A percentile compares a stretch with the other conserved stretches of the same genome.
Evolutionary conservation across 306 rosid species (phyloP).

Genomic region (Quercus alba): DNA sequence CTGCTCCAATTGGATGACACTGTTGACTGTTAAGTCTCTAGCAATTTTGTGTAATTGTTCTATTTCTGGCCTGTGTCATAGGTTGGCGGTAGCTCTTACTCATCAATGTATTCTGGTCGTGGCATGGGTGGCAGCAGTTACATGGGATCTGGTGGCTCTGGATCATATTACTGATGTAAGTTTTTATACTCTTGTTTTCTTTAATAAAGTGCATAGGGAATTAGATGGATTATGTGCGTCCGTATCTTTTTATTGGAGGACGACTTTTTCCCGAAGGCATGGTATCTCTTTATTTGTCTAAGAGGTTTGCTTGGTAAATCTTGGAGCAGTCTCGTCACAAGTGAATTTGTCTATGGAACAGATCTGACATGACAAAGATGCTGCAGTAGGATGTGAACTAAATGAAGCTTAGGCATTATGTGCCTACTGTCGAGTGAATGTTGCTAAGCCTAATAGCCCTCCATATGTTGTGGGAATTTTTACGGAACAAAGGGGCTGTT

Average conservation of each 20-base stretch:
- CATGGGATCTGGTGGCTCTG: slow-evolving; percentile 74
- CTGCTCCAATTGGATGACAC: slow-evolving; percentile 3
- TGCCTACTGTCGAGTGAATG: slow-evolving; percentile 48
- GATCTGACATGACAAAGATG: slow-evolving; percentile 60
- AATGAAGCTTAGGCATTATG: slow-evolving; percentile 51
- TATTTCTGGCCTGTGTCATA: slow-evolving; percentile 21
- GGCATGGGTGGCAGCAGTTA: slow-evolving; percentile 73
- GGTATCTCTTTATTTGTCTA: slow-evolving; percentile 38
- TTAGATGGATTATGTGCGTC: slow-evolving; percentile 1
- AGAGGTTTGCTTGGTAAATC: slow-evolving; percentile 52
- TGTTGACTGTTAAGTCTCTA: slow-evolving; percentile 1
- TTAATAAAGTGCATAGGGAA: not conserved
- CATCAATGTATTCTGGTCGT: slow-evolving; percentile 75
- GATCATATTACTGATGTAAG: slow-evolving; percentile 89
- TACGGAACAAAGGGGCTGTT: slow-evolving; percentile 19
- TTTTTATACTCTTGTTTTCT: slow-evolving; percentile 8
- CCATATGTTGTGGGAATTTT: slow-evolving; percentile 10
- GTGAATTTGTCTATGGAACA: slow-evolving; percentile 79
- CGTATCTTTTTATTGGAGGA: slow-evolving; percentile 25
- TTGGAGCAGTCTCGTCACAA: slow-evolving; percentile 54
- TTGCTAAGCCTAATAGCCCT: slow-evolving; percentile 31
- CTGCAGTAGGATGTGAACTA: slow-evolving; percentile 65
- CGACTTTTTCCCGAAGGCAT: slow-evolving; percentile 21
- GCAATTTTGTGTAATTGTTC: not conserved
- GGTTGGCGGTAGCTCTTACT: slow-evolving; percentile 82